These are phyloP conservation scores for Boletus pseudo-olivaceus DNA, from an alignment of 768 basidiomycete species.

Conservation along the genomic window DNA sequence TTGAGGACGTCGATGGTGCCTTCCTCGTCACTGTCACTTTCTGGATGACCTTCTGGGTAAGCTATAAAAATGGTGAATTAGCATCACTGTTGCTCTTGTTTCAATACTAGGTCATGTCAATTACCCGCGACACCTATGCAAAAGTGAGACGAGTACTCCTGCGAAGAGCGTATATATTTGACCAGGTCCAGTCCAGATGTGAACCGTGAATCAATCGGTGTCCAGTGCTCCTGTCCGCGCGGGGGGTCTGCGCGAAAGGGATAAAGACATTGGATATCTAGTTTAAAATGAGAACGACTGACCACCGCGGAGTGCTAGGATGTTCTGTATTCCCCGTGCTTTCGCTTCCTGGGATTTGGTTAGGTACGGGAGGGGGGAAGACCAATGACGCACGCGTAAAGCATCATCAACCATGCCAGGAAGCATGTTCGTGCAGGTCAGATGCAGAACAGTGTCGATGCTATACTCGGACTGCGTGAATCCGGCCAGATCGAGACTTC, in stretches of 20 bases:
- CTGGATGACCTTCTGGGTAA: constrained; percentile 88
- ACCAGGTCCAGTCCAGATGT: constrained; percentile 88
- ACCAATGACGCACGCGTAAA: constrained; percentile 56
- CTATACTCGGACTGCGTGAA: constrained; percentile 70
- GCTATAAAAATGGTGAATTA: constrained; percentile 41
- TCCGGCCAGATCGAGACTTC: constrained; percentile 82
- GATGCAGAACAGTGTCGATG: constrained; percentile 85
- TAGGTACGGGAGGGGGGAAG: not conserved
- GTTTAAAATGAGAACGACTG: constrained; percentile 16
- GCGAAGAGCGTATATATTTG: constrained; percentile 73
- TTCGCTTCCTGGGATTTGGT: constrained; percentile 62
- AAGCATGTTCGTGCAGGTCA: constrained; percentile 98
- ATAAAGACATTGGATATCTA: not conserved
- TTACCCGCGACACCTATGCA: constrained; percentile 93
- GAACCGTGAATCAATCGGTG: constrained; percentile 79
- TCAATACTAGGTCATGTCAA: not conserved
- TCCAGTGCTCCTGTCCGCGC: constrained; percentile 91
- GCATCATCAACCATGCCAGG: constrained; percentile 82
- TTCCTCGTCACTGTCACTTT: constrained; percentile 54
- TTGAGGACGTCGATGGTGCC: constrained; percentile 68
- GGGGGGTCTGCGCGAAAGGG: constrained; percentile 67
- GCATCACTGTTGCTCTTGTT: not conserved
- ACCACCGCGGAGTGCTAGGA: constrained; percentile 93
- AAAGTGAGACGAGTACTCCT: constrained; percentile 79
- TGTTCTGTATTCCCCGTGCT: constrained; percentile 77